Evolutionary conservation across 345 rosid genomes (phyloP), one percentile per base, ranked within the genome.

Genomic region (Cardamine chenopodiifolia): DNA sequence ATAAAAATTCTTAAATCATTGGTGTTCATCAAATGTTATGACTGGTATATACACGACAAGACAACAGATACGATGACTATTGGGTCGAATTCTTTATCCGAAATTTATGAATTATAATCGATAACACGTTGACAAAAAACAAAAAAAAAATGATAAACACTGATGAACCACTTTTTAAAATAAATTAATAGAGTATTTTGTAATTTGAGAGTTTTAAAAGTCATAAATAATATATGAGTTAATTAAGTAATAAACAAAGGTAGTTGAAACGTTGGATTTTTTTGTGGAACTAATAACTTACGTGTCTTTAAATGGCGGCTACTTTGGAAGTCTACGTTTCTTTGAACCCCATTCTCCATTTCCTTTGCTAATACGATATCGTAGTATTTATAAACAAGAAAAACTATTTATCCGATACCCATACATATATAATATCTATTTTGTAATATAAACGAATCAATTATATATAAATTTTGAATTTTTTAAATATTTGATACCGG

Each of bases 231-330:
- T 62, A 37, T 50, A 7, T 60, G 44, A 62, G 60, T 70, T 55
- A 11, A 34, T 62, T 34, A 25, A 61, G 62, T 22, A 68, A 68
- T 15, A 29, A 60, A 31, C n/a, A 42, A 55, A 53, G 44, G 59
- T 76, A 9, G 66, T 70, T 70, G 69, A 40, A 69, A 18, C 60
- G 45, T 76, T 53, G 80, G 52, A 28, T 53, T 75, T 40, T 68
- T 68, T 42, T 68, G 47, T 75, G 31, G 69, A 52, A 69, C 26
- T 62, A 44, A 40, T 54, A 34, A 53, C 25, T 23, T 62, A 55
- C 64, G 75, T 76, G 59, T 44, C 66, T 62, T 76, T 63, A 48
- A 70, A 70, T 37, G 80, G 64, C 66, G 60, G 75, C 71, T 73
- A 62, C 9, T 72, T 54, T 72, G 9, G 55, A 53, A 63, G 34